Evolutionary conservation across 2,329 filamentous ascomycete species (phyloP).

Genomic region (Graphiopsis chlorocephala): DNA sequence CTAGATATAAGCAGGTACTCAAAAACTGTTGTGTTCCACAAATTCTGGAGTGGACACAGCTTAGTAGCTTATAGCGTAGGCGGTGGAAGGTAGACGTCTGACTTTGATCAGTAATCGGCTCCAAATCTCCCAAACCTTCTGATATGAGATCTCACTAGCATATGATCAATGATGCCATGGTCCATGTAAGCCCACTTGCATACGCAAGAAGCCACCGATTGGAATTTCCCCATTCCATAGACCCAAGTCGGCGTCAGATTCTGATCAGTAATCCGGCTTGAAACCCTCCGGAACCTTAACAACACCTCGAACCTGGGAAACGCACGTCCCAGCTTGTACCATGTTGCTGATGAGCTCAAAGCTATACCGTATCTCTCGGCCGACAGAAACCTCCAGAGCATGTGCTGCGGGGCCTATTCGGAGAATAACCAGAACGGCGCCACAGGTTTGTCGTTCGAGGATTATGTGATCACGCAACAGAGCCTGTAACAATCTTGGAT

Average conservation of each 20-base stretch:
- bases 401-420: not conserved
- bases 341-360: not conserved
- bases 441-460: not conserved
- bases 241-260: not conserved
- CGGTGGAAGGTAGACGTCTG: not conserved
- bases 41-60: not conserved
- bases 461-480: not conserved
- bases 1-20: not conserved
- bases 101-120: not conserved
- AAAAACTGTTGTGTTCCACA: not conserved
- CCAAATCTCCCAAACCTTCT: not conserved
- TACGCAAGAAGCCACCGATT: not conserved
- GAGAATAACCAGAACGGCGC: not conserved
- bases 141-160: not conserved
- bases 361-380: not conserved
- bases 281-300: not conserved
- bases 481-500: not conserved
- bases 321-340: not conserved
- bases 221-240: not conserved
- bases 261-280: not conserved
- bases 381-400: not conserved
- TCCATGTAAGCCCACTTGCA: not conserved
- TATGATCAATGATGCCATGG: not conserved
- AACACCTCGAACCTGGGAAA: not conserved
- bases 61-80: not conserved